These are phyloP conservation scores for Phytophthora fragariae DNA, from an alignment of 352 stramenopile genomes.

Conservation along the genomic window DNA sequence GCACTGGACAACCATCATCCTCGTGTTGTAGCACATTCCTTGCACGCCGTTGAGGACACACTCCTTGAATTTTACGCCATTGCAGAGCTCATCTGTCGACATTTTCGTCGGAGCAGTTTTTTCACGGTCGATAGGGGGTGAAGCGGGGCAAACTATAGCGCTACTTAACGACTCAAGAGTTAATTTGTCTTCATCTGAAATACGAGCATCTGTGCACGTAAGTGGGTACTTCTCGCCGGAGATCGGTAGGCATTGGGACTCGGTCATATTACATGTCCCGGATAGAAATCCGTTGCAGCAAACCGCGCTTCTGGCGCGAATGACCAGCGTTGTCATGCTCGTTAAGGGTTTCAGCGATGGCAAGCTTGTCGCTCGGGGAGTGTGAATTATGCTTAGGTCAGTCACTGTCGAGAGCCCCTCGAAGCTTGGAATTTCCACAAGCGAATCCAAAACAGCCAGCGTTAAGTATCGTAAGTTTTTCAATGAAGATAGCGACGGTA, in stretches of 20 bases:
- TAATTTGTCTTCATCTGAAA: conserved; percentile 30
- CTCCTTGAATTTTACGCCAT: conserved; percentile 41
- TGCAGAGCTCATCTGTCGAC: conserved; percentile 40
- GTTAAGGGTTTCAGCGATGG: conserved; percentile 29
- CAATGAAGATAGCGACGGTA: conserved; percentile 44
- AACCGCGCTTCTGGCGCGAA: conserved; percentile 33
- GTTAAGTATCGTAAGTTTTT: conserved; percentile 38
- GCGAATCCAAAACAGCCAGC: conserved; percentile 18
- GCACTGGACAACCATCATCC: conserved; percentile 54
- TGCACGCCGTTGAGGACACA: conserved; percentile 30
- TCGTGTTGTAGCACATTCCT: conserved; percentile 56
- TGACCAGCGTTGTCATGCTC: conserved; percentile 26
- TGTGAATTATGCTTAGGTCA: conserved; percentile 39
- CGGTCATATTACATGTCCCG: conserved; percentile 26
- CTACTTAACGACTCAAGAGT: conserved; percentile 15
- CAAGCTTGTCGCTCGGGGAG: conserved; percentile 19
- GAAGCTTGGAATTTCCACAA: conserved; percentile 23
- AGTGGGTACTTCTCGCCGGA: conserved; percentile 28
- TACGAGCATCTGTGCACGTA: conserved; percentile 31
- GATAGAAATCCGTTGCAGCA: conserved; percentile 51
- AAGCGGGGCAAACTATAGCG: conserved; percentile 26
- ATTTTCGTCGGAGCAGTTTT: conserved; percentile 27
- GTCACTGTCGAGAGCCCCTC: conserved; percentile 28
- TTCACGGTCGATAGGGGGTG: conserved; percentile 26
- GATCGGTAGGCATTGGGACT: conserved; percentile 38